phyloP scores from a whole-genome alignment of 495 filamentous ascomycete species.

The Neurospora sp. region DNA sequence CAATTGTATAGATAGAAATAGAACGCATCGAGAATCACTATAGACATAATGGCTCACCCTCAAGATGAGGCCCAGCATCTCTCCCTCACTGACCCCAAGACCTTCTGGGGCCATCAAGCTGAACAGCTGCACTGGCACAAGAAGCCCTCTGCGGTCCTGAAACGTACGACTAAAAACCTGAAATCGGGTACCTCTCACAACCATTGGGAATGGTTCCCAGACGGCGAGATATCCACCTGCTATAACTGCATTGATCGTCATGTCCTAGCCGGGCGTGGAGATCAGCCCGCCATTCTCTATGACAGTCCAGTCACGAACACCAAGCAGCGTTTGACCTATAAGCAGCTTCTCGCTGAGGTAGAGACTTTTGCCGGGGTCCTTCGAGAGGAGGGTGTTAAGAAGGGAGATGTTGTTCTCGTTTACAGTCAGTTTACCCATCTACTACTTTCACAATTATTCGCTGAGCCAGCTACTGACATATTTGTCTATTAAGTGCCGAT shows the following conservation, averaged over 20 bases:
- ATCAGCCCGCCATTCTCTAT: conserved; percentile 68
- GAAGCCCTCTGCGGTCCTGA: conserved; percentile 43
- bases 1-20: neutral
- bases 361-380: conserved; percentile 75
- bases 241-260: conserved; percentile 90
- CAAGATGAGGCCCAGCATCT: conserved; percentile 42
- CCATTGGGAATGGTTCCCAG: conserved; percentile 79
- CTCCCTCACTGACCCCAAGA: conserved; percentile 51
- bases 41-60: conserved; percentile 20
- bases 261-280: conserved; percentile 63
- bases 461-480: neutral
- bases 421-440: conserved; percentile 54
- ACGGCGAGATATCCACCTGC: conserved; percentile 77
- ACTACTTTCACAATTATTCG: neutral
- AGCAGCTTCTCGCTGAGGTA: conserved; percentile 68
- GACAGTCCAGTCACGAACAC: conserved; percentile 76
- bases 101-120: conserved; percentile 72
- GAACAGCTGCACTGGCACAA: conserved; percentile 71
- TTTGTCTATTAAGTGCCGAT: conserved; percentile 64
- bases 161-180: conserved; percentile 31
- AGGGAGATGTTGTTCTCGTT: conserved; percentile 84
- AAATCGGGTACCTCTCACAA: conserved; percentile 29
- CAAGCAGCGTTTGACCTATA: conserved; percentile 64
- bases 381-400: conserved; percentile 70
- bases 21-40: neutral